Base-by-base conservation (phyloP, 805 yeast species). In the Hanseniaspora vineae region DNA sequence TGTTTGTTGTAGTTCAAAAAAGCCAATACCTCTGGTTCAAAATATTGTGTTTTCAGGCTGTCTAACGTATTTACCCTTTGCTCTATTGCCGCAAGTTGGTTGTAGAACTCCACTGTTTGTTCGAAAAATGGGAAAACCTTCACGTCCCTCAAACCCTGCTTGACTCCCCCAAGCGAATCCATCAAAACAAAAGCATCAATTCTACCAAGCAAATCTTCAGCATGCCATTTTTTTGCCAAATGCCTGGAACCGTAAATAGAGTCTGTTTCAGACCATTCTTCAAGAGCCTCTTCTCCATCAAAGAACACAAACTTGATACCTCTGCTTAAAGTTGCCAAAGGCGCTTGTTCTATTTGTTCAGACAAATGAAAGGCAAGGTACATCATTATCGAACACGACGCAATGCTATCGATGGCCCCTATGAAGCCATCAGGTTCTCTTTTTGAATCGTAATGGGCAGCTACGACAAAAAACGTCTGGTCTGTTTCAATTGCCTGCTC, bases 201-300 rank as follows among this genome's bases (percentile, higher is more conserved):
- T 9, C 62, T 51, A 2, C 57, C 51, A 10, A 71, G 49, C 10
- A 51, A 23, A 1, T 53, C 59, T 2, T 56, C 52, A 6, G 49
- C 39, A 6, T 55, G 53, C 73, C 74, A 71, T 31, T 53, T 47
- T 1, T 55, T 52, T 8, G 78, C 79, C 31, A 76, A 56, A 49
- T 73, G 73, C 15, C 70, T 66, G 0, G 82, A 70, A 0, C 83
- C 83, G 54, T 78, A 77, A 1, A 76, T 62, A 1, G 81, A 76
- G 51, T 77, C 83, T 0, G 61, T 55, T 8, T 61, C 66, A 1
- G 70, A 55, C 83, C 83, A 77, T n/a, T 62, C 54, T 2, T 61
- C 62, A n/a, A 76, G 50, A 0, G 83, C 81, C 54, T 78, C 83
- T 55, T 77, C 82, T 3, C 83, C 83, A 52, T 77, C 83, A 46